Percentiles rank a stretch among this genome's conserved stretches.
Evolutionary conservation across 2,329 filamentous ascomycete species (phyloP).

Genomic region (Fusarium succisae): DNA sequence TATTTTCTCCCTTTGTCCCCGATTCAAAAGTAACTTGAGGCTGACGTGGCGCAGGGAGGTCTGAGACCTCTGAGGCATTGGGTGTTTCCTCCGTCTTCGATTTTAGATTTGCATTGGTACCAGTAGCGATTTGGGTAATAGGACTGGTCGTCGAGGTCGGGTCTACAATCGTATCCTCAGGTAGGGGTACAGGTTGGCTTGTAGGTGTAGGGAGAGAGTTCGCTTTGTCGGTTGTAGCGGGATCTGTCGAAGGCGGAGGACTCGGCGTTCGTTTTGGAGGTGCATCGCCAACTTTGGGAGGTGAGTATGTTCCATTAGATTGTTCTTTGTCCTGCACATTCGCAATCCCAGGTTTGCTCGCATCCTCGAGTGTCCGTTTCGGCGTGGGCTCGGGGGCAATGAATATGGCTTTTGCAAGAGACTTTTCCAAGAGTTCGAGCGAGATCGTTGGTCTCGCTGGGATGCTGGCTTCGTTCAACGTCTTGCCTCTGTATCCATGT

Average conservation of each 20-base stretch:
- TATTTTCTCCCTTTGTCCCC: conserved; percentile 42
- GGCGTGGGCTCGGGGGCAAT: conserved; percentile 25
- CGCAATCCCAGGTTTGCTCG: conserved; percentile 7
- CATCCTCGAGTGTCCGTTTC: conserved; percentile 12
- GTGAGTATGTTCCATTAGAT: conserved; percentile 8
- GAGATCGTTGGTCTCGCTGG: conserved; percentile 58
- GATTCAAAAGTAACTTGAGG: conserved; percentile 48
- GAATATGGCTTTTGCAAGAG: conserved; percentile 45
- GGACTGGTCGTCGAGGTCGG: conserved; percentile 4
- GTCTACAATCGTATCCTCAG: conserved; percentile 21
- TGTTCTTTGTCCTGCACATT: conserved; percentile 21
- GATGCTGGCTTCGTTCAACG: conserved; percentile 63
- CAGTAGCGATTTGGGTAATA: conserved; percentile 7
- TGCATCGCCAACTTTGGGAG: conserved; percentile 22
- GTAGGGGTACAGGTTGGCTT: not conserved
- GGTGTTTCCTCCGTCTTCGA: not conserved
- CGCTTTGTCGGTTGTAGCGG: not conserved
- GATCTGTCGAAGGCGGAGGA: conserved; percentile 18
- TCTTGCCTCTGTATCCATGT: conserved; percentile 48
- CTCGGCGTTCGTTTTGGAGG: conserved; percentile 14
- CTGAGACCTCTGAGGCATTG: not conserved
- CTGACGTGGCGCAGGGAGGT: conserved; percentile 20
- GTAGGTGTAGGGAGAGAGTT: not conserved
- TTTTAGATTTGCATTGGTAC: not conserved
- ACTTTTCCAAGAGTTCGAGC: conserved; percentile 55